These are phyloP conservation scores for Fomitopsis schrenkii DNA, from an alignment of 1,284 basidiomycete genomes.

Conservation along the genomic window DNA sequence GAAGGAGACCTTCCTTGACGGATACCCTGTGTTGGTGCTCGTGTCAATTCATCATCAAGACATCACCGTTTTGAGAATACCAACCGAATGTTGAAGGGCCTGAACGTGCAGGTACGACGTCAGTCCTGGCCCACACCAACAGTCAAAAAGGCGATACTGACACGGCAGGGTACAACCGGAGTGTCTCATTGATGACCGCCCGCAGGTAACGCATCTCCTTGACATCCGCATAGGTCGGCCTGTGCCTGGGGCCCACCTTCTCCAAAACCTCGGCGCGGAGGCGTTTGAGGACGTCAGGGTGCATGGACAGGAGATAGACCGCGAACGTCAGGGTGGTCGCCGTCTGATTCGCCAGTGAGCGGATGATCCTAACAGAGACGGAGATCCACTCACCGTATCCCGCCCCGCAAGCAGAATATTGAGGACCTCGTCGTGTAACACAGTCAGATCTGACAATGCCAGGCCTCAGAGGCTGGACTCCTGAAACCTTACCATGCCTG, in stretches of 20 bases:
- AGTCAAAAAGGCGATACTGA: slow-evolving; percentile 18
- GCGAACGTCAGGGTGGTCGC: slow-evolving; percentile 32
- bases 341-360: slow-evolving; percentile 17
- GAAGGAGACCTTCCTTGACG: slow-evolving; percentile 11
- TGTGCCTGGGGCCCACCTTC: slow-evolving; percentile 25
- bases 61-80: background rate
- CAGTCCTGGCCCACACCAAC: background rate
- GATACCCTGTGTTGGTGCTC: slow-evolving; percentile 1
- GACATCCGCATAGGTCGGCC: slow-evolving; percentile 35
- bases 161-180: slow-evolving; percentile 26
- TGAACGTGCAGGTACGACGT: background rate
- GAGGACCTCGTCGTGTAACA: slow-evolving; percentile 32
- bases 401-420: slow-evolving; percentile 36
- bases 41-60: no score
- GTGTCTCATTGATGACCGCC: slow-evolving; percentile 26
- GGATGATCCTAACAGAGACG: background rate
- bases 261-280: slow-evolving; percentile 37
- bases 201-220: slow-evolving; percentile 32
- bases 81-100: slow-evolving; percentile 19
- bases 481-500: background rate
- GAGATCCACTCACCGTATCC: slow-evolving; percentile 28
- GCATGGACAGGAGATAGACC: slow-evolving; percentile 38
- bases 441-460: slow-evolving; percentile 3
- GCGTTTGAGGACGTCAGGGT: slow-evolving; percentile 29
- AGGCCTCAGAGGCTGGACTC: background rate